Conservation (phyloP, 768 basidiomycete species). For the Russula brevipes region DNA sequence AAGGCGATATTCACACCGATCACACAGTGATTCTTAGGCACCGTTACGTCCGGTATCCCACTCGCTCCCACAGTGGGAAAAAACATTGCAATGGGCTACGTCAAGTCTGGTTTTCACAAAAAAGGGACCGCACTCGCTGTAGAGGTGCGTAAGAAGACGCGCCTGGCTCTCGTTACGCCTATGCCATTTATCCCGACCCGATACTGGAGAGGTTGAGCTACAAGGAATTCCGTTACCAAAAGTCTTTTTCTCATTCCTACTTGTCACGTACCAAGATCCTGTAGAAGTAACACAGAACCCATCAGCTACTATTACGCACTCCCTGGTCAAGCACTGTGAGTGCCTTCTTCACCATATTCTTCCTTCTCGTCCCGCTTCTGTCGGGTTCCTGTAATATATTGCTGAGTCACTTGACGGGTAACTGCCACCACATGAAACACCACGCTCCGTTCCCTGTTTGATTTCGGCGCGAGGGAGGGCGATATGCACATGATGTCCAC, state of each 20-base stretch:
- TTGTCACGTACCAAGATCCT: neutral
- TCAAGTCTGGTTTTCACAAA: constrained; percentile 77
- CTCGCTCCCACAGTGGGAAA: constrained; percentile 74
- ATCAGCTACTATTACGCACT: neutral
- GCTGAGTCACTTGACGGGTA: neutral
- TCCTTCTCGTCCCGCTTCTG: neutral
- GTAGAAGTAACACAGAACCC: neutral
- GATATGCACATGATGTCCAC: too few species aligned
- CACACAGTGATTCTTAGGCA: constrained; percentile 39
- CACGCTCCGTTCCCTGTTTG: neutral
- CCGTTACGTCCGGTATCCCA: constrained; percentile 92
- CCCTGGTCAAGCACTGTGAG: neutral
- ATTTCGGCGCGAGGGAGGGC: neutral
- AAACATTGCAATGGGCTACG: constrained; percentile 97
- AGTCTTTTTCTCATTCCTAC: neutral
- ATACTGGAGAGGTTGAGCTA: constrained; percentile 62
- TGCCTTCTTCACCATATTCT: neutral
- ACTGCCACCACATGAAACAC: too few species aligned
- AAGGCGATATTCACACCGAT: neutral
- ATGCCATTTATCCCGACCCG: constrained; percentile 87
- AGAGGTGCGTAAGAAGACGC: constrained; percentile 75
- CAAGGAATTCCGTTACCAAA: neutral
- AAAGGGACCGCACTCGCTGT: constrained; percentile 83
- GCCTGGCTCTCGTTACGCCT: constrained; percentile 65
- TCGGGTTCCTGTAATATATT: neutral